Conservation (phyloP, 2,329 filamentous ascomycete genomes). For the Metarhizium brunneum region DNA sequence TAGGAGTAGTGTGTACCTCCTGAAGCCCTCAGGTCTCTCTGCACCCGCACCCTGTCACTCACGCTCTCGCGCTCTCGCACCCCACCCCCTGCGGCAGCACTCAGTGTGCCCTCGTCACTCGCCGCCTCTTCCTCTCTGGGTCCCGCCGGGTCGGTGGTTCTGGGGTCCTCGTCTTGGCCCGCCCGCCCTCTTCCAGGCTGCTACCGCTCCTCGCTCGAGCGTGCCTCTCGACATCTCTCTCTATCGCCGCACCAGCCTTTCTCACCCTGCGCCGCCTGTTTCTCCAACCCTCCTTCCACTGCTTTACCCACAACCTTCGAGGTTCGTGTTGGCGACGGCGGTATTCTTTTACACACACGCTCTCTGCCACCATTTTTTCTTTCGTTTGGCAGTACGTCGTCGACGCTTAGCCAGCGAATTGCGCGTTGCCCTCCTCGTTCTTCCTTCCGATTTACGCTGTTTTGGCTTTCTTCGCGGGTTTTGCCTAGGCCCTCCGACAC, state of each 20-base stretch:
- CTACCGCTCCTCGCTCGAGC: neutral
- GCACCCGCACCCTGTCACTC: neutral
- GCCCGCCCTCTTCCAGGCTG: conserved; percentile 1
- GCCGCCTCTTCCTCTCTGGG: neutral
- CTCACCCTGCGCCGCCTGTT: conserved; percentile 6
- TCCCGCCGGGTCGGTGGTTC: neutral
- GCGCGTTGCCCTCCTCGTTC: neutral
- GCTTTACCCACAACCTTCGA: conserved; percentile 1
- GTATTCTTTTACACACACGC: neutral
- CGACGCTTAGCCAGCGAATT: neutral
- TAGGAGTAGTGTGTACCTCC: too few species aligned
- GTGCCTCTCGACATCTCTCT: neutral
- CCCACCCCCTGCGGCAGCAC: neutral
- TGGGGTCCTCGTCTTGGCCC: conserved; percentile 5
- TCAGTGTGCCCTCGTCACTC: neutral
- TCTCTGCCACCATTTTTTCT: neutral
- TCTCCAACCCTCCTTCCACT: conserved; percentile 4
- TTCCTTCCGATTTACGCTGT: neutral
- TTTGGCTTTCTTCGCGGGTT: neutral
- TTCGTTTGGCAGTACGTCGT: neutral
- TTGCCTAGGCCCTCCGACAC: neutral
- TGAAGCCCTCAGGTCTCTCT: neutral
- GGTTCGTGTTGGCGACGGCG: conserved; percentile 1
- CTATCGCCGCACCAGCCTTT: conserved; percentile 1
- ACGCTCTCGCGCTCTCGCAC: neutral